A percentile compares a stretch with the other conserved stretches of the same genome.
Evolutionary conservation across 345 rosid genomes (phyloP).

Genomic region (Corchorus olitorius): DNA sequence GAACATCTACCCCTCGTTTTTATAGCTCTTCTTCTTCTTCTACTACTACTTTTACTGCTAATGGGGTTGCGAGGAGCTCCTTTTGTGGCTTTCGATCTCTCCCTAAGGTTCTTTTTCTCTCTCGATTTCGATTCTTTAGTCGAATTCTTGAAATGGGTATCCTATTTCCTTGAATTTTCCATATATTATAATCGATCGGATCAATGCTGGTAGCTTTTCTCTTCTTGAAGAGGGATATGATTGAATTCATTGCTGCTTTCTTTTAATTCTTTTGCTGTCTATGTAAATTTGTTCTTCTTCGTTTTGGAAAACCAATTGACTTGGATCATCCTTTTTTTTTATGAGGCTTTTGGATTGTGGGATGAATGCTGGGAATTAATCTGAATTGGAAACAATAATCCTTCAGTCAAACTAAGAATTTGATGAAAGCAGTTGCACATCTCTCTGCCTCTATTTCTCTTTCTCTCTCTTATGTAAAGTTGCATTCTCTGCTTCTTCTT

Average conservation of each 20-base stretch:
- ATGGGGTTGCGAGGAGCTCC: slow-evolving; percentile 42
- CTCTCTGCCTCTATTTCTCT: background rate
- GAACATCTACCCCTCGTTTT: slow-evolving; percentile 33
- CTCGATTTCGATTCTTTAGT: background rate
- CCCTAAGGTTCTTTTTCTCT: slow-evolving; percentile 35
- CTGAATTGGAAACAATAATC: background rate
- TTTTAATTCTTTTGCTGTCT: background rate
- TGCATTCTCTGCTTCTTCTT: background rate
- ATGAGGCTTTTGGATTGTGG: background rate
- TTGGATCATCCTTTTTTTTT: background rate
- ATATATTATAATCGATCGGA: background rate
- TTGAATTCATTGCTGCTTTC: background rate
- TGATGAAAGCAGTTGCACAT: background rate
- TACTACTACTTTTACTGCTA: slow-evolving; percentile 30
- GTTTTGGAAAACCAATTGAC: slow-evolving; percentile 2
- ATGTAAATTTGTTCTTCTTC: background rate
- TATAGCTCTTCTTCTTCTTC: slow-evolving; percentile 36
- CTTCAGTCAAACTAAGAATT: background rate
- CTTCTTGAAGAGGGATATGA: background rate
- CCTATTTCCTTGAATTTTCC: background rate
- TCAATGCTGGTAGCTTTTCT: background rate
- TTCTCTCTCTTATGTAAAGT: background rate
- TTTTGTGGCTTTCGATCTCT: slow-evolving; percentile 47
- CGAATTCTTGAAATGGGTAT: background rate
- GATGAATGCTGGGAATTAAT: slow-evolving; percentile 5